Conservation (phyloP, 2,329 filamentous ascomycete genomes). For the Talaromyces sp. region DNA sequence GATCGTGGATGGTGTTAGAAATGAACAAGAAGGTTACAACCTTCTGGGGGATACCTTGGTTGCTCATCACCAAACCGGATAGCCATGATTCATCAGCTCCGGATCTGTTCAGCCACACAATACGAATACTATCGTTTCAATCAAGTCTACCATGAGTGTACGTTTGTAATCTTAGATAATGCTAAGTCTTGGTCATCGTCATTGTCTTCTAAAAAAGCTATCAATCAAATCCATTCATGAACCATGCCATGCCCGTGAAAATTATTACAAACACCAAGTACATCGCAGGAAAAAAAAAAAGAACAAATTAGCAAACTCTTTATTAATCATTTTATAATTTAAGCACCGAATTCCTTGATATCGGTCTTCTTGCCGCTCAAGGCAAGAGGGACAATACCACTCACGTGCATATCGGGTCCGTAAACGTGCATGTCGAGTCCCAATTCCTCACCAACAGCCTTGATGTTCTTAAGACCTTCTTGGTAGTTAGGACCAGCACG, state of each 20-base stretch:
- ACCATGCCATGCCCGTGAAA: conserved; percentile 23
- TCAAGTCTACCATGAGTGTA: neutral
- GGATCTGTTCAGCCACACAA: neutral
- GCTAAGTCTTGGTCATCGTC: conserved; percentile 14
- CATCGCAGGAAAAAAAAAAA: conserved; percentile 18
- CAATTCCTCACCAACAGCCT: conserved; percentile 89
- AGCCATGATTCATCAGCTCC: neutral
- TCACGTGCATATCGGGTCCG: conserved; percentile 81
- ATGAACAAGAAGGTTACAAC: neutral
- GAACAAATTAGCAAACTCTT: neutral
- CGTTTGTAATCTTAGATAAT: neutral
- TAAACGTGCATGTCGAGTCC: conserved; percentile 92
- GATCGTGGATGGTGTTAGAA: neutral
- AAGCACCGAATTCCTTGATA: conserved; percentile 59
- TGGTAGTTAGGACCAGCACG: conserved; percentile 96
- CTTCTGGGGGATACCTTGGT: neutral
- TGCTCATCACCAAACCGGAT: neutral
- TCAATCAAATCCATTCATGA: conserved; percentile 22
- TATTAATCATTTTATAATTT: conserved; percentile 7
- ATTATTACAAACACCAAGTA: conserved; percentile 23
- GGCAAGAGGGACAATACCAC: conserved; percentile 91
- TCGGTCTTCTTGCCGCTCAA: conserved; percentile 64
- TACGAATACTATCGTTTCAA: neutral
- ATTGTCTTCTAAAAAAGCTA: conserved; percentile 11
- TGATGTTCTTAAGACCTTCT: conserved; percentile 99